Percentiles rank a stretch among this genome's conserved stretches.
Conservation (phyloP, 1,284 basidiomycete species). For the Kwoniella shivajii region DNA sequence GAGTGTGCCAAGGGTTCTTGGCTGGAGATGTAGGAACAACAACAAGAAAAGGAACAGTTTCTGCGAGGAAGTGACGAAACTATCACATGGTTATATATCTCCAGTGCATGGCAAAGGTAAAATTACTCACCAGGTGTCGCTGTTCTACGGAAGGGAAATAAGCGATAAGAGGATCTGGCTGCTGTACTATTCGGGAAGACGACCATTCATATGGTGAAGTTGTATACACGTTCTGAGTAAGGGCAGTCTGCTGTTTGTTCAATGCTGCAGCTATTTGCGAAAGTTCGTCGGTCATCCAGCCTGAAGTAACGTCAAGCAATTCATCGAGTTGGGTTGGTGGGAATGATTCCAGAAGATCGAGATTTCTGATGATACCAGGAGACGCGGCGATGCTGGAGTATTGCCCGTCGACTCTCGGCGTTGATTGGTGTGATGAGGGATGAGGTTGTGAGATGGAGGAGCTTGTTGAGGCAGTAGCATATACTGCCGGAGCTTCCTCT, state of each 20-base stretch:
- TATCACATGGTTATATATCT: not conserved
- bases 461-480: not conserved
- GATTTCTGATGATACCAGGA: no score
- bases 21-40: slow-evolving; percentile 18
- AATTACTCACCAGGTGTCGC: slow-evolving; percentile 20
- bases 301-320: no score
- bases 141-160: slow-evolving; percentile 30
- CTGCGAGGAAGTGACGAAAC: slow-evolving; percentile 27
- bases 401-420: not conserved
- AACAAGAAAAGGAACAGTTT: slow-evolving; percentile 24
- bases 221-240: not conserved
- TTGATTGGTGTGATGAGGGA: not conserved
- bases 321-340: no score
- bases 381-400: not conserved
- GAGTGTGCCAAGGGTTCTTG: slow-evolving; percentile 25
- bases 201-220: not conserved
- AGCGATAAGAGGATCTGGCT: slow-evolving; percentile 17
- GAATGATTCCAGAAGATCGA: no score
- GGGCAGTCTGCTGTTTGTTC: not conserved
- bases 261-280: not conserved
- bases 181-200: not conserved
- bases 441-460: not conserved
- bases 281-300: not conserved
- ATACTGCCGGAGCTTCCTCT: not conserved
- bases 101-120: not conserved